These are phyloP conservation scores for Aspergillus indologenus DNA, from an alignment of 495 filamentous ascomycete genomes.

Conservation along the genomic window DNA sequence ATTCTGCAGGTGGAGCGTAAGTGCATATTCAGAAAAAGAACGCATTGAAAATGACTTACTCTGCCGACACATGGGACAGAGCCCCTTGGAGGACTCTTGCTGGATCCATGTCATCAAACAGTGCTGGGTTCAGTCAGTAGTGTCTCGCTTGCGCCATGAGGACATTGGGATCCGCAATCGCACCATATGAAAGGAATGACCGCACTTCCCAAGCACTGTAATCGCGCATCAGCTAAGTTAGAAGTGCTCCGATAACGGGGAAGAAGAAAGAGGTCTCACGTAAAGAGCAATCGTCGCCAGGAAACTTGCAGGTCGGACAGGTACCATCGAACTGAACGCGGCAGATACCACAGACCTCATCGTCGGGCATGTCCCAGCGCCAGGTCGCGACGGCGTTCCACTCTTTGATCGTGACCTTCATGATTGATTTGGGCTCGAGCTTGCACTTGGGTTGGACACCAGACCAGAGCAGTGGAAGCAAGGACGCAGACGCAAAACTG, in stretches of 20 bases:
- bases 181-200: conserved; percentile 97
- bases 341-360: conserved; percentile 98
- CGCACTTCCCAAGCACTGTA: conserved; percentile 89
- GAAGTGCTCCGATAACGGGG: neutral
- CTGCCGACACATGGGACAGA: conserved; percentile 97
- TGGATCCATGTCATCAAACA: conserved; percentile 95
- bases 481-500: neutral
- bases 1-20: conserved; percentile 45
- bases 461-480: too few relatives aligned
- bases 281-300: conserved; percentile 91
- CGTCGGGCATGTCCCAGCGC: conserved; percentile 96
- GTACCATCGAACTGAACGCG: conserved; percentile 97
- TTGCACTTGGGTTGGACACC: too few relatives aligned
- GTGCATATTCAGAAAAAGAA: conserved; percentile 19
- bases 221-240: neutral
- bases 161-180: conserved; percentile 19
- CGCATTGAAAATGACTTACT: conserved; percentile 52
- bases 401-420: conserved; percentile 92
- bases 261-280: conserved; percentile 49
- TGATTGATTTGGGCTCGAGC: conserved; percentile 7
- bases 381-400: conserved; percentile 95
- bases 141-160: conserved; percentile 19
- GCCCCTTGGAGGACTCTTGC: conserved; percentile 86
- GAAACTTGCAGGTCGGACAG: conserved; percentile 96
- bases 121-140: conserved; percentile 55